A percentile compares a stretch with the other conserved stretches of the same genome.
Conservation (phyloP, 192 early-diverging fungal genomes). For the Linnemannia elongata region DNA sequence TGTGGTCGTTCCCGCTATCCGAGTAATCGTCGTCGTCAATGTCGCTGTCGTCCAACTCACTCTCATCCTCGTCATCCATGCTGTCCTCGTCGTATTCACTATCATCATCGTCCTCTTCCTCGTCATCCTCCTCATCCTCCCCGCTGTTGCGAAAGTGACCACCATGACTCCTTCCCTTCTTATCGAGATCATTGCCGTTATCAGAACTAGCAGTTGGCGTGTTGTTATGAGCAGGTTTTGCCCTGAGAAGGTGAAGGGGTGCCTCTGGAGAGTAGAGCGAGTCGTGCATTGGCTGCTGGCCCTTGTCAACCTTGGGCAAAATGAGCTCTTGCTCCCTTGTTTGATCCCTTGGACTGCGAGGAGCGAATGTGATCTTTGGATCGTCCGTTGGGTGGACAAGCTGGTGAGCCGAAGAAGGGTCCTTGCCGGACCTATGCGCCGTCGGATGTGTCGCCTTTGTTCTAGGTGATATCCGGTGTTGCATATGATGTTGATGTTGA, state of each 20-base stretch:
- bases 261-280: background rate
- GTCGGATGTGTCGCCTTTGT: background rate
- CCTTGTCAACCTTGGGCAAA: background rate
- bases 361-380: background rate
- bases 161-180: background rate
- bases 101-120: constrained; percentile 13
- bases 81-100: constrained; percentile 16
- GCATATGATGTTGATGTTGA: constrained; percentile 6
- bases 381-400: background rate
- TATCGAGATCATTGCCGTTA: background rate
- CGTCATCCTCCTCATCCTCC: background rate
- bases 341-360: constrained; percentile 38
- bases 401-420: background rate
- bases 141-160: background rate
- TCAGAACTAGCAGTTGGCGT: background rate
- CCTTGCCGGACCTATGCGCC: background rate
- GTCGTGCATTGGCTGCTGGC: background rate
- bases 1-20: constrained; percentile 23
- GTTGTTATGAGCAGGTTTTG: background rate
- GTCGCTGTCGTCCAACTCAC: constrained; percentile 28
- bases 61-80: constrained; percentile 18
- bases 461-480: constrained; percentile 2
- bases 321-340: constrained; percentile 25
- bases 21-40: constrained; percentile 16
- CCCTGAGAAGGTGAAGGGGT: background rate